Base-by-base conservation (phyloP, 169 alveolate species). In the Eimeria maxima region DNA sequence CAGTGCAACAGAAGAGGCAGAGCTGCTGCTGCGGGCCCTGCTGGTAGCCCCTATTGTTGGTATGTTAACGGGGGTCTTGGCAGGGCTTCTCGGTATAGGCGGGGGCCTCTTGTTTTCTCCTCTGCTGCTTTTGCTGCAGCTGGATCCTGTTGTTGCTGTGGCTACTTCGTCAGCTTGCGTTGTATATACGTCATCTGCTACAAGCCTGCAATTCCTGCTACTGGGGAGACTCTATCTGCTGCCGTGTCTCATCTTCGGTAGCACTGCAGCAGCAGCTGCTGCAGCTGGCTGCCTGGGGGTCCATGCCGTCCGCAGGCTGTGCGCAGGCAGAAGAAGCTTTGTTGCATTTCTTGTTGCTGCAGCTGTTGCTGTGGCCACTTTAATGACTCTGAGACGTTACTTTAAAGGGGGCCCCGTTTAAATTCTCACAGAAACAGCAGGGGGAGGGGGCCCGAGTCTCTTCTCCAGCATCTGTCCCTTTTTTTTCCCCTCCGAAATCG, bases 61-160 rank as follows among this genome's bases (percentile, higher is more conserved):
- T 10, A 60, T 97, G 16, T 3, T 96, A 65, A 98, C 98, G 4
- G 99, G 99, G 6, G 90, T 97, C 29, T 84, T 96, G 10, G 97
- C 98, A 16, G 99, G 99, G 29, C 95, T 97, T 13, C 90, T 98
- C n/a, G 99, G 99, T 65, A 90, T 98, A 42, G 99, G 99, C 53
- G 99, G 99, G 24, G 99, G 99, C 22, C 97, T 97, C 50, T 96
- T 98, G 57, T 97, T 98, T 88, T 97, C 98, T 20, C 99, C 99
- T 18, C 69, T 98, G 44, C 93, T 98, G 96, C 96, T 98, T 33
- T 96, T 95, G 55, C 96, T 98, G 86, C 99, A 98, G 57, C 60
- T 95, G 22, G 98, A 96, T 94, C 99, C 99, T 47, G 92, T 93
- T 7, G 94, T 74, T 20, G 95, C 97, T 7, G 90, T 94, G 14